Conservation (phyloP, 306 rosid species). For the Clitoria ternatea region DNA sequence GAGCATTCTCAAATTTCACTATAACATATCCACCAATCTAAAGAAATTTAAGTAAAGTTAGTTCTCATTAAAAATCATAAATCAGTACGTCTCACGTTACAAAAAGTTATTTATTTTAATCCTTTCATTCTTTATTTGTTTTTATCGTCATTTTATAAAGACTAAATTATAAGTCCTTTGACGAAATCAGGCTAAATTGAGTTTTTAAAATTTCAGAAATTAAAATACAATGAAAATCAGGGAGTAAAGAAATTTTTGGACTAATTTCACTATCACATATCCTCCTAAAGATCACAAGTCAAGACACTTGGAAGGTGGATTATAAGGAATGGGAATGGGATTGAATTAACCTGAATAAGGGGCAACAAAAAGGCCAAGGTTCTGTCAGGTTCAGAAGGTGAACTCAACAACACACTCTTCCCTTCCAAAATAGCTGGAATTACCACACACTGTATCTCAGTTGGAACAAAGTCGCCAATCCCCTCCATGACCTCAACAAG, state of each 20-base stretch:
- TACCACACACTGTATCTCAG: constrained; percentile 72
- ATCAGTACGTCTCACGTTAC: too few relatives aligned
- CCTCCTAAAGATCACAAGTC: not conserved
- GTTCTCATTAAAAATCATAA: too few relatives aligned
- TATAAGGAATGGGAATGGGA: not conserved
- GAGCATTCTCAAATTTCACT: not conserved
- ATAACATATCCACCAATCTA: not conserved
- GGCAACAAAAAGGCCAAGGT: constrained; percentile 84
- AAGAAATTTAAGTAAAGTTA: too few relatives aligned
- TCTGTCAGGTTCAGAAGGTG: constrained; percentile 67
- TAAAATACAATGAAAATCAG: too few relatives aligned
- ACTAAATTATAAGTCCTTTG: too few relatives aligned
- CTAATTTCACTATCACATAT: not conserved
- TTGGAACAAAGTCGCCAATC: constrained; percentile 60
- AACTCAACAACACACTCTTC: constrained; percentile 67
- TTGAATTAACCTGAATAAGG: constrained; percentile 67
- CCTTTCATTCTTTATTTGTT: too few relatives aligned
- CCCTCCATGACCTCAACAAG: constrained; percentile 51
- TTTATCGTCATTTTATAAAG: too few relatives aligned
- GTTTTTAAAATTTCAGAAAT: too few relatives aligned
- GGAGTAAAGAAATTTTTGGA: too few relatives aligned
- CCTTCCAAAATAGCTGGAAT: constrained; percentile 74
- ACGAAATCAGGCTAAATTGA: too few relatives aligned
- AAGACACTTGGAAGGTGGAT: not conserved
- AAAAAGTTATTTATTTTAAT: too few relatives aligned